Evolutionary conservation across 106 monocot species (phyloP), one percentile per base, ranked within the genome.

Genomic region (Dioscorea alata): DNA sequence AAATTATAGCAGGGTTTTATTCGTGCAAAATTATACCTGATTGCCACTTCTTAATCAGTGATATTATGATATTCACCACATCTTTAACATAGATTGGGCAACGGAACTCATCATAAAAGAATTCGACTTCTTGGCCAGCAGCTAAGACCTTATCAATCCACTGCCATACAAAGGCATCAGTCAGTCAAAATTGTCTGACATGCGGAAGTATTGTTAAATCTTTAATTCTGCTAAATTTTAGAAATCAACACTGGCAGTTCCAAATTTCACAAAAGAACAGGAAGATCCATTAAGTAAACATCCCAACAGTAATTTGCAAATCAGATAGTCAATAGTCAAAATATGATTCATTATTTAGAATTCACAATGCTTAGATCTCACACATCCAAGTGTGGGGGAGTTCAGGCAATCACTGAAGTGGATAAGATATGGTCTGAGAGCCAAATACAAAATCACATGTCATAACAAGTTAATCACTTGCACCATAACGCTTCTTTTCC

Each of bases 41-140:
- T 72, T 83, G 64, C 88, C 89, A 80, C 68, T 76, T 84, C 71
- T 79, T 84, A 1, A 67, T 72, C 85, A 97, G 65, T 52, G 80
- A 49, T 75, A 80, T 66, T 67, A 96, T 91, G 20, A 80, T 69
- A 72, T 74, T 50, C 61, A 92, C 88, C 35, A 96, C 74, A 67
- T 91, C 95, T 65, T 86, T 82, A 49, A 96, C 86, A 82, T 84
- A 91, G 33, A 97, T 76, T 15, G 96, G 96, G 66, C 92, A 97
- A 13, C 96, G 86, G 65, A 82, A 89, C 65, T 97, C 96, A 75
- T 97, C 92, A 71, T 82, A 73, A 69, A 92, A 97, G 77, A 97
- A 92, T 33, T 92, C 84, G 81, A 85, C 84, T 83, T 89, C 82
- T 19, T 78, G 71, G 23, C 84, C 70, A 32, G 67, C 57, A 62